Evolutionary conservation across 2,329 filamentous ascomycete species (phyloP).

Genomic region (Pestalotiopsis sp.): DNA sequence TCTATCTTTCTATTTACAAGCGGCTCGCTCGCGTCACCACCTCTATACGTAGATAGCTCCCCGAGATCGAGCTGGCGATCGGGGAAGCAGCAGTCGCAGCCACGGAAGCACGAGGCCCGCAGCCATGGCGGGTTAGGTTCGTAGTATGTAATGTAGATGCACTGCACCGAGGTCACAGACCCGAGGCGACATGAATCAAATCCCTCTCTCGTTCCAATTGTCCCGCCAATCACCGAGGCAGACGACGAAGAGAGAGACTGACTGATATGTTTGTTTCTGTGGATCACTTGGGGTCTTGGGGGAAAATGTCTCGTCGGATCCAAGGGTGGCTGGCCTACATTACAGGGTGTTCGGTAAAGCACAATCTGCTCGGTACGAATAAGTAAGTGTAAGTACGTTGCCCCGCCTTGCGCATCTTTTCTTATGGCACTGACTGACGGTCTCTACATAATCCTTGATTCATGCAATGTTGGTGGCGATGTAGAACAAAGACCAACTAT

Average conservation of each 20-base stretch:
- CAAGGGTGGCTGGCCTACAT: too few species aligned
- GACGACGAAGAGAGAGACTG: neutral
- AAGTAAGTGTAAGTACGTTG: too few species aligned
- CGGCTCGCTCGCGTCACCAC: neutral
- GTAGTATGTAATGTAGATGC: neutral
- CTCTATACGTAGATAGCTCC: neutral
- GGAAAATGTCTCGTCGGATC: too few species aligned
- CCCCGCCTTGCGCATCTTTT: too few species aligned
- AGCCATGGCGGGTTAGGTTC: slow-evolving; percentile 8
- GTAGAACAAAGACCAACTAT: neutral
- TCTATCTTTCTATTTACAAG: neutral
- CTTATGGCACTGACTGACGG: too few species aligned
- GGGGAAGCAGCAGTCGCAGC: neutral
- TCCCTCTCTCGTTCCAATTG: neutral
- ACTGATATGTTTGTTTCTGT: neutral
- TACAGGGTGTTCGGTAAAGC: too few species aligned
- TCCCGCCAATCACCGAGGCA: neutral
- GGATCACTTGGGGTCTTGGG: neutral
- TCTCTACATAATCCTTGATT: neutral
- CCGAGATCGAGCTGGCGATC: neutral
- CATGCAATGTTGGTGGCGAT: neutral
- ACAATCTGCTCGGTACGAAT: too few species aligned
- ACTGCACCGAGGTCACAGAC: neutral
- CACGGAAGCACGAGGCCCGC: slow-evolving; percentile 13
- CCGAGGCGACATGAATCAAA: neutral